These are phyloP conservation scores for Spergularia azorica DNA, from an alignment of 179 eudicot genomes.

Conservation along the genomic window DNA sequence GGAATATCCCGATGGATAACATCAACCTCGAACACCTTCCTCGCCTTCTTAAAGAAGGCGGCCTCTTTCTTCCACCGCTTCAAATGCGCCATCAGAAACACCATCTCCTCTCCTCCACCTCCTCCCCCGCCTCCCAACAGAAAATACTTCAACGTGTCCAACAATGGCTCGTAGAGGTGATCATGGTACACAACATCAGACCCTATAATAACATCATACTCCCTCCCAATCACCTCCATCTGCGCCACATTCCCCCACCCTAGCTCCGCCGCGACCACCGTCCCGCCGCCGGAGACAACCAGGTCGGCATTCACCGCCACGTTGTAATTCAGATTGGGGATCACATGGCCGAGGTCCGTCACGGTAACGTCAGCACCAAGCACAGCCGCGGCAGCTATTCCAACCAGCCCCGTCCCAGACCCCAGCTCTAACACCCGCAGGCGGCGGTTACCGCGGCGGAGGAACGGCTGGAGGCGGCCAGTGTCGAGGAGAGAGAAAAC, in stretches of 20 bases:
- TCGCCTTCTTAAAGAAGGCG: constrained; percentile 72
- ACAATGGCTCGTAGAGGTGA: constrained; percentile 63
- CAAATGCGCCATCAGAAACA: constrained; percentile 83
- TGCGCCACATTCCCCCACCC: constrained; percentile 67
- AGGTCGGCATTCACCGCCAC: constrained; percentile 42
- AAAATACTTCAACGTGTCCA: constrained; percentile 58
- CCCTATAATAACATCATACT: constrained; percentile 62
- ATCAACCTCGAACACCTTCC: constrained; percentile 56
- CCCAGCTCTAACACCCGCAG: constrained; percentile 78
- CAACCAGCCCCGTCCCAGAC: constrained; percentile 82
- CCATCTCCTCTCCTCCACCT: constrained; percentile 19
- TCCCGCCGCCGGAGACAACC: constrained; percentile 42
- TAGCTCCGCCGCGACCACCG: constrained; percentile 55
- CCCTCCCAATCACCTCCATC: constrained; percentile 61
- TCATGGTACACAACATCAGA: constrained; percentile 90
- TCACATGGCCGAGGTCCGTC: constrained; percentile 70
- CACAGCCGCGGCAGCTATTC: constrained; percentile 68
- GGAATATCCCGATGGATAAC: constrained; percentile 63
- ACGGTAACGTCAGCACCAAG: constrained; percentile 71
- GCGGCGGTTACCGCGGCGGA: constrained; percentile 20
- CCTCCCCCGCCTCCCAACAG: constrained; percentile 30
- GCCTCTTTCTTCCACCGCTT: constrained; percentile 94
- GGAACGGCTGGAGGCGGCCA: constrained; percentile 28
- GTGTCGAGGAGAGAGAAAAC: constrained; percentile 60
- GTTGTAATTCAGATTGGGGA: constrained; percentile 60